phyloP scores from a whole-genome alignment of 495 filamentous ascomycete genomes.

The Pyrenula aspistea region DNA sequence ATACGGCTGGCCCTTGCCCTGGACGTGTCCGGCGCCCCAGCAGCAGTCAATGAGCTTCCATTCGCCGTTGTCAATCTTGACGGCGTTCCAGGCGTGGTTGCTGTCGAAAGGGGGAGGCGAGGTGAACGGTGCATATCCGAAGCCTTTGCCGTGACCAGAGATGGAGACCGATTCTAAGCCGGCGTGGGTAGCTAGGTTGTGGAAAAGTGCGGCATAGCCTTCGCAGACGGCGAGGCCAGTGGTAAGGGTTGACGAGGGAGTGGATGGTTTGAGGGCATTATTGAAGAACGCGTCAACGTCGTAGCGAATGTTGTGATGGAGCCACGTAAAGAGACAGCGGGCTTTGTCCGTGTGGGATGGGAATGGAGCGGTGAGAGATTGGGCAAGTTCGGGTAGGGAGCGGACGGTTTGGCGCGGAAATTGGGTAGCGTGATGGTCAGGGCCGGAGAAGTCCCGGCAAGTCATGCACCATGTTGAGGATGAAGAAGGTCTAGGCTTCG shows the following conservation, averaged over 20 bases:
- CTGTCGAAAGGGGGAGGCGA: constrained; percentile 43
- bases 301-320: constrained; percentile 87
- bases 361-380: constrained; percentile 68
- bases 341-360: constrained; percentile 78
- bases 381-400: constrained; percentile 58
- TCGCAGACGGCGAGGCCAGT: constrained; percentile 78
- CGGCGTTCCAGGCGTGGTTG: constrained; percentile 87
- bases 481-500: constrained; percentile 32
- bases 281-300: constrained; percentile 67
- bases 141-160: constrained; percentile 79
- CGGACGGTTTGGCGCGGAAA: constrained; percentile 46
- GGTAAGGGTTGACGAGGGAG: constrained; percentile 53
- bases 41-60: constrained; percentile 92
- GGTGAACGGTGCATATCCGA: constrained; percentile 46
- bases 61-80: constrained; percentile 67
- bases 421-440: constrained; percentile 66
- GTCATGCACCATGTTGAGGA: constrained; percentile 46
- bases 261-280: constrained; percentile 50
- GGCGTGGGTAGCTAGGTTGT: constrained; percentile 56
- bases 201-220: constrained; percentile 80
- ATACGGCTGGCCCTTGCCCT: constrained; percentile 42
- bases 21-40: constrained; percentile 72
- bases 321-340: constrained; percentile 84
- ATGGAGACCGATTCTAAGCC: constrained; percentile 63
- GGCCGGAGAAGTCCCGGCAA: constrained; percentile 78